Evolutionary conservation across 2,329 filamentous ascomycete species (phyloP).

Genomic region (Aureobasidium subglaciale): DNA sequence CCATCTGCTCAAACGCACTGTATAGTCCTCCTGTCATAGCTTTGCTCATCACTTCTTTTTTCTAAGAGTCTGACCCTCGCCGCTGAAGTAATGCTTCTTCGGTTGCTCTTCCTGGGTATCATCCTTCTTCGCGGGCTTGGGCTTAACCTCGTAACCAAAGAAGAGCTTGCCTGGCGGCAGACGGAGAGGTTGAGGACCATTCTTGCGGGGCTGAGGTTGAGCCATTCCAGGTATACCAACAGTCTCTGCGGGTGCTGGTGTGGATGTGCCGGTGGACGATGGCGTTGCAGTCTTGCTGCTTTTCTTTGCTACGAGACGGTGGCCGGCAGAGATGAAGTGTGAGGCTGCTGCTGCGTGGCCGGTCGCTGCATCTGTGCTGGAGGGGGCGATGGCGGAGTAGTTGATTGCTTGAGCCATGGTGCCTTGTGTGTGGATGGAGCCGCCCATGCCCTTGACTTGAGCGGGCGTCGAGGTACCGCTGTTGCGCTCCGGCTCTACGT

Average conservation of each 20-base stretch:
- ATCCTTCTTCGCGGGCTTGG: constrained; percentile 70
- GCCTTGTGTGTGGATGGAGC: constrained; percentile 73
- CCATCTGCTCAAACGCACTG: not conserved
- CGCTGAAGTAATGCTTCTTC: constrained; percentile 57
- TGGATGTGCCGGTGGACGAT: constrained; percentile 19
- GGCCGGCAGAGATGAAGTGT: constrained; percentile 73
- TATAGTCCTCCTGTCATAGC: no score
- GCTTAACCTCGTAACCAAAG: constrained; percentile 91
- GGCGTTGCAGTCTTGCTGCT: constrained; percentile 67
- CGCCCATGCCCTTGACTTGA: constrained; percentile 59
- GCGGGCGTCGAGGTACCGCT: constrained; percentile 85
- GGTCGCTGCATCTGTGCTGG: constrained; percentile 56
- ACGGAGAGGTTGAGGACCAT: constrained; percentile 79
- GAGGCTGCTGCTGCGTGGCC: constrained; percentile 60
- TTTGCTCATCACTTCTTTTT: constrained; percentile 60
- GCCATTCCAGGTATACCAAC: constrained; percentile 40
- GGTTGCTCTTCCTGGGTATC: constrained; percentile 54
- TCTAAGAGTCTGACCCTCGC: constrained; percentile 73
- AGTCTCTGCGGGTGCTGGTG: constrained; percentile 53
- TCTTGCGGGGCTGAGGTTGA: constrained; percentile 44
- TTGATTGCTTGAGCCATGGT: constrained; percentile 98
- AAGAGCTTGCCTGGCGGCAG: constrained; percentile 86
- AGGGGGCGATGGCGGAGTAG: constrained; percentile 82
- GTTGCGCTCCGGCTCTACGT: constrained; percentile 72
- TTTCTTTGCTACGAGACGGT: constrained; percentile 78